Evolutionary conservation across 257 asterid genomes (phyloP).

Genomic region (Ehretia macrophylla): DNA sequence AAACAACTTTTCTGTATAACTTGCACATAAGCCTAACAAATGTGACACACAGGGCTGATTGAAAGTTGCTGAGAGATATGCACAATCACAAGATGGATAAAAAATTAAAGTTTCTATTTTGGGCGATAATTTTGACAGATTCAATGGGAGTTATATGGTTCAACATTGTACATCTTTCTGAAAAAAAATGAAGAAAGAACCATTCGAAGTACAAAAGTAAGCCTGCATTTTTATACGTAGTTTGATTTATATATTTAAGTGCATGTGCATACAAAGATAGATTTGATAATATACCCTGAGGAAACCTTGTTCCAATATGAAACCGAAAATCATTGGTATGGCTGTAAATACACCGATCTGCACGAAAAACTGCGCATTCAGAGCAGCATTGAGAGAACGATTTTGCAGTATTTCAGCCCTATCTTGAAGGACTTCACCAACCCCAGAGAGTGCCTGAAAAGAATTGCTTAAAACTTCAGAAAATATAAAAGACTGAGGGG

Average conservation of each 20-base stretch:
- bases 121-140: no score
- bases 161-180: background rate
- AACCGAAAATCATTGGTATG: slow-evolving; percentile 91
- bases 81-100: no score
- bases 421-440: slow-evolving; percentile 65
- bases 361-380: slow-evolving; percentile 91
- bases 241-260: no score
- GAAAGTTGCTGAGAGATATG: no score
- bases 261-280: background rate
- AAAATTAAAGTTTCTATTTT: no score
- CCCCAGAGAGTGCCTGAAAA: slow-evolving; percentile 87
- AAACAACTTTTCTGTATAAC: no score
- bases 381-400: slow-evolving; percentile 71
- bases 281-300: slow-evolving; percentile 56
- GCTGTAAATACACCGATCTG: slow-evolving; percentile 95
- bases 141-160: no score
- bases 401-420: slow-evolving; percentile 52
- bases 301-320: slow-evolving; percentile 91
- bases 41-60: no score
- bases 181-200: background rate
- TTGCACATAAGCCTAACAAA: no score
- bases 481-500: slow-evolving; percentile 10
- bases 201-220: background rate
- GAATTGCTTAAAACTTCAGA: slow-evolving; percentile 10
- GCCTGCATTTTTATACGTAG: background rate